phyloP scores from a whole-genome alignment of 2,329 filamentous ascomycete genomes.

The Penicillium brevicompactum region DNA sequence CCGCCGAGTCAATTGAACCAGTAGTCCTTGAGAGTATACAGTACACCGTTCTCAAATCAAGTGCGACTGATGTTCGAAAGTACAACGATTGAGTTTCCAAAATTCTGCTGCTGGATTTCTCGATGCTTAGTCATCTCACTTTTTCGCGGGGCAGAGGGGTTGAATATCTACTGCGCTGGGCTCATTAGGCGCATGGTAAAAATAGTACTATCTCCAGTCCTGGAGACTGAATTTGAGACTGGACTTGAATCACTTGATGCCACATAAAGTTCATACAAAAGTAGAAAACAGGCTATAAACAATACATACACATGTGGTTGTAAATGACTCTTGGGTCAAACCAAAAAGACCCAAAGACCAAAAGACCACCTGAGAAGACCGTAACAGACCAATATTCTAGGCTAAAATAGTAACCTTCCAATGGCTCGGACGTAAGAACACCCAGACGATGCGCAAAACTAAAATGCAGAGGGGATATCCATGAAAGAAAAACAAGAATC shows the following conservation, averaged over 20 bases:
- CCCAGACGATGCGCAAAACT: constrained; percentile 12
- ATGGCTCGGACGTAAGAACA: constrained; percentile 17
- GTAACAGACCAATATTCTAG: not conserved
- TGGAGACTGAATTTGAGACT: too few species aligned
- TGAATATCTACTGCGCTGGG: too few species aligned
- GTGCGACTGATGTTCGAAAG: not conserved
- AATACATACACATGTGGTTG: too few species aligned
- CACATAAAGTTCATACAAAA: too few species aligned
- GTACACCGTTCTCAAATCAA: not conserved
- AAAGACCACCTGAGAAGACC: too few species aligned
- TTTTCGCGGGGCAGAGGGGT: not conserved
- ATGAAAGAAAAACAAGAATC: constrained; percentile 22
- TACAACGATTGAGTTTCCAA: constrained; percentile 8
- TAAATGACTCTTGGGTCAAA: too few species aligned
- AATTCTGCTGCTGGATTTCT: not conserved
- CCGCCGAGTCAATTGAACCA: too few species aligned
- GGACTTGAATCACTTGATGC: too few species aligned
- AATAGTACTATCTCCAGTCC: too few species aligned
- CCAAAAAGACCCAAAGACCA: not conserved
- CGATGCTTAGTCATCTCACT: not conserved
- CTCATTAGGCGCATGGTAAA: too few species aligned
- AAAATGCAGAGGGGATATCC: constrained; percentile 34
- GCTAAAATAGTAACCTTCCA: constrained; percentile 2
- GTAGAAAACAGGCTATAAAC: too few species aligned
- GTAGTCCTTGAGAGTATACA: too few species aligned